These are phyloP conservation scores for Myxozyma nipponensis DNA, from an alignment of 805 yeast species.

Conservation along the genomic window DNA sequence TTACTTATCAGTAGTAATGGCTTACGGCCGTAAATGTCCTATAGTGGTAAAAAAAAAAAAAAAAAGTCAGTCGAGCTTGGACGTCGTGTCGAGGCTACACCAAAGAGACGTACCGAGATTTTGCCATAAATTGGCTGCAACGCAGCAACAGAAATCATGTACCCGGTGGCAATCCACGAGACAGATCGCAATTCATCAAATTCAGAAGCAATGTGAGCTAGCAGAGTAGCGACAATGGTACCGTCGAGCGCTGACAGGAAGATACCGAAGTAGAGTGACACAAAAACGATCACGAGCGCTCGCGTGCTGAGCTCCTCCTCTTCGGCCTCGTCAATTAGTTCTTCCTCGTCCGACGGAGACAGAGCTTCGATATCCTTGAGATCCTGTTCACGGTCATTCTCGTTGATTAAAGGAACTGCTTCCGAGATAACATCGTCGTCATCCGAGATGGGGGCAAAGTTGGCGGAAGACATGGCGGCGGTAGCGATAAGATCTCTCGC, in stretches of 20 bases:
- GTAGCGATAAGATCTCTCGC: too few relatives aligned
- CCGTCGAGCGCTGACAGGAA: constrained; percentile 50
- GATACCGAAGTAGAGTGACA: constrained; percentile 38
- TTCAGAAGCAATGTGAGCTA: constrained; percentile 58
- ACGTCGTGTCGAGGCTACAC: neutral
- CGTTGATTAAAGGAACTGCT: neutral
- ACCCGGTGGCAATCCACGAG: constrained; percentile 72
- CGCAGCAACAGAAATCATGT: constrained; percentile 63
- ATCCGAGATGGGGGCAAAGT: neutral
- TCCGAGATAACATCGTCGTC: neutral
- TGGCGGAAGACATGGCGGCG: neutral
- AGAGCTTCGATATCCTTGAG: neutral
- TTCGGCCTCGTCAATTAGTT: constrained; percentile 3
- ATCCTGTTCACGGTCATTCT: neutral
- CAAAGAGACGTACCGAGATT: constrained; percentile 36
- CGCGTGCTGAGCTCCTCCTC: constrained; percentile 4
- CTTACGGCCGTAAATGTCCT: constrained; percentile 49
- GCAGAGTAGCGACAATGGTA: constrained; percentile 51
- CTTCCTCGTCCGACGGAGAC: constrained; percentile 3
- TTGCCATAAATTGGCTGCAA: constrained; percentile 75
- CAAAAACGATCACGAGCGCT: constrained; percentile 5
- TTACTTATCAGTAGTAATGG: constrained; percentile 44
- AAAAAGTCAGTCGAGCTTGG: neutral
- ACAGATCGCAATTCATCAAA: constrained; percentile 49
- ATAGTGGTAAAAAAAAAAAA: neutral